Conservation (phyloP, 2,329 filamentous ascomycete species). For the Leptographium galeiforme region DNA sequence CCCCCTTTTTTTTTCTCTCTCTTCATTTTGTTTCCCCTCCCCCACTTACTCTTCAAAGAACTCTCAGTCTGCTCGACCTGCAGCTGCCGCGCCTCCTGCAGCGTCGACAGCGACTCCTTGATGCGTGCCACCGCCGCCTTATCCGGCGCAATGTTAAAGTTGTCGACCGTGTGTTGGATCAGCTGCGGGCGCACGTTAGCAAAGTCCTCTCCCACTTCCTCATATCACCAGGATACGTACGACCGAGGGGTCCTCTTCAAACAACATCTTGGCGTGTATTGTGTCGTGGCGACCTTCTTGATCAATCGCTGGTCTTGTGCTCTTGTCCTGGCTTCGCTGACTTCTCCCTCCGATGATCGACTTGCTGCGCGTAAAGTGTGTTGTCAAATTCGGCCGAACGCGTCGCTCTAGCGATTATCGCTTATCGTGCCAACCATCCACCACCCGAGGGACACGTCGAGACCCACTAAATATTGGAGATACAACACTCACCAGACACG, state of each 20-base stretch:
- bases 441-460: too few species aligned
- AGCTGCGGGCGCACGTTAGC: slow-evolving; percentile 38
- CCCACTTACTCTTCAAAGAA: slow-evolving; percentile 42
- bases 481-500: too few species aligned
- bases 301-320: not conserved
- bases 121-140: slow-evolving; percentile 73
- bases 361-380: not conserved
- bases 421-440: slow-evolving; percentile 7
- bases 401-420: slow-evolving; percentile 11
- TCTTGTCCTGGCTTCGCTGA: not conserved
- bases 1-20: not conserved
- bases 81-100: slow-evolving; percentile 72
- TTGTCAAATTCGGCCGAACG: not conserved
- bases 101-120: slow-evolving; percentile 65
- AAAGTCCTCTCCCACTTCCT: too few species aligned
- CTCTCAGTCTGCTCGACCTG: slow-evolving; percentile 59
- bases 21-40: too few species aligned
- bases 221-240: slow-evolving; percentile 35
- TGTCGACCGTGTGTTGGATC: slow-evolving; percentile 79
- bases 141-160: slow-evolving; percentile 91
- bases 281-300: not conserved
- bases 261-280: slow-evolving; percentile 54
- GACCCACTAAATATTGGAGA: too few species aligned
- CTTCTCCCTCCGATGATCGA: not conserved
- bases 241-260: slow-evolving; percentile 82